Conservation (phyloP, 345 rosid species). For the Hypericum androsaemum region DNA sequence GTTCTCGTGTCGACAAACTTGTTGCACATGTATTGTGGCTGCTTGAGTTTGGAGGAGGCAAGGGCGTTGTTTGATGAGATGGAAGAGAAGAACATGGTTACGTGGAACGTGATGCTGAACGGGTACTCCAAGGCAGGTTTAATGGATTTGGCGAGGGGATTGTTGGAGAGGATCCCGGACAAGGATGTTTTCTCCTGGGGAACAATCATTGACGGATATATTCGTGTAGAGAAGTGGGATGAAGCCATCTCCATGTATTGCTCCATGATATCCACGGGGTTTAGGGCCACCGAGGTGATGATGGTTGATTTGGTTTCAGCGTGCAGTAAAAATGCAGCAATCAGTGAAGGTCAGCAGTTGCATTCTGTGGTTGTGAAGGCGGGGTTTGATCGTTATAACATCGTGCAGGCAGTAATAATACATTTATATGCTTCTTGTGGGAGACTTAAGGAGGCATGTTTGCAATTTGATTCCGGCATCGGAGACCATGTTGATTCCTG, state of each 20-base stretch:
- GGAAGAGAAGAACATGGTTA: conserved; percentile 47
- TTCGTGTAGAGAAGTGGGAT: conserved; percentile 32
- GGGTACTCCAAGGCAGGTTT: conserved; percentile 71
- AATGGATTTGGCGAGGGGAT: conserved; percentile 36
- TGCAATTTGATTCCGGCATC: conserved; percentile 44
- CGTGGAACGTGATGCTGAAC: conserved; percentile 89
- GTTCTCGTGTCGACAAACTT: conserved; percentile 63
- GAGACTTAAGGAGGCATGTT: conserved; percentile 38
- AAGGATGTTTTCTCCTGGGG: conserved; percentile 81
- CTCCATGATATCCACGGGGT: conserved; percentile 41
- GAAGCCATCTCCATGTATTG: conserved; percentile 49
- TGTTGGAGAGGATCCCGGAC: conserved; percentile 47
- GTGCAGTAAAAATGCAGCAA: conserved; percentile 34
- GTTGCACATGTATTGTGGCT: conserved; percentile 55
- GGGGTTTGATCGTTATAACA: conserved; percentile 60
- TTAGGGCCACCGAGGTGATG: conserved; percentile 53
- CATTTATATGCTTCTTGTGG: conserved; percentile 58
- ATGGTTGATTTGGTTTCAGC: conserved; percentile 67
- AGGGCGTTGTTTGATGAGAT: conserved; percentile 52
- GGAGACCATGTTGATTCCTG: conserved; percentile 48
- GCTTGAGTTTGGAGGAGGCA: conserved; percentile 46
- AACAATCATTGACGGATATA: conserved; percentile 54
- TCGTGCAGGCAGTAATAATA: conserved; percentile 57
- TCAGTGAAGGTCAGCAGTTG: conserved; percentile 50
- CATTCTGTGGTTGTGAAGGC: conserved; percentile 37